Conservation (phyloP, 129 eudicot species). For the Rutidosis leptorrhynchoides region DNA sequence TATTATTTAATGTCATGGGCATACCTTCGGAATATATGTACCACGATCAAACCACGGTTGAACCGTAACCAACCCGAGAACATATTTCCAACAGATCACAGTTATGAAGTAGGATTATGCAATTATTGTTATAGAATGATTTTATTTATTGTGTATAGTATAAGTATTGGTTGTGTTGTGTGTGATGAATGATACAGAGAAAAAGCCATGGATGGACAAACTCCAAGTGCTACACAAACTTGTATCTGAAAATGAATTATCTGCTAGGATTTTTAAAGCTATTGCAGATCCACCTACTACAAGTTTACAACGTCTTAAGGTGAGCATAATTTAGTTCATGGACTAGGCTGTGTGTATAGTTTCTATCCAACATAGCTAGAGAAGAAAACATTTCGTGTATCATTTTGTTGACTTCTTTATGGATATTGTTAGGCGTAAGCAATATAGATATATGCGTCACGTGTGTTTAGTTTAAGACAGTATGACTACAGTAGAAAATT, state of each 20-base stretch:
- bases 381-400: background rate
- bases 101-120: conserved; percentile 6
- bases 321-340: conserved; percentile 11
- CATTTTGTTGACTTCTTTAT: background rate
- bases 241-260: conserved; percentile 55
- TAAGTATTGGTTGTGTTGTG: conserved; percentile 13
- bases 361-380: background rate
- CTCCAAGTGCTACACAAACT: conserved; percentile 68
- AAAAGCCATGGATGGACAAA: conserved; percentile 97
- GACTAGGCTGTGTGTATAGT: background rate
- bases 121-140: background rate
- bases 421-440: conserved; percentile 10
- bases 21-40: too few relatives aligned
- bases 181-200: conserved; percentile 48
- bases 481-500: background rate
- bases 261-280: conserved; percentile 91
- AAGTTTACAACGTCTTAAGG: conserved; percentile 94
- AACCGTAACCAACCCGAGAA: too few relatives aligned
- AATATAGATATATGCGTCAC: background rate
- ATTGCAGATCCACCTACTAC: conserved; percentile 99
- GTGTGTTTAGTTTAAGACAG: background rate
- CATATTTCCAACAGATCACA: too few relatives aligned
- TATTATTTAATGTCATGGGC: too few relatives aligned
- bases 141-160: too few relatives aligned
- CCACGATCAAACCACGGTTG: too few relatives aligned